phyloP scores from a whole-genome alignment of 305 asterid genomes.

The Vinca major region DNA sequence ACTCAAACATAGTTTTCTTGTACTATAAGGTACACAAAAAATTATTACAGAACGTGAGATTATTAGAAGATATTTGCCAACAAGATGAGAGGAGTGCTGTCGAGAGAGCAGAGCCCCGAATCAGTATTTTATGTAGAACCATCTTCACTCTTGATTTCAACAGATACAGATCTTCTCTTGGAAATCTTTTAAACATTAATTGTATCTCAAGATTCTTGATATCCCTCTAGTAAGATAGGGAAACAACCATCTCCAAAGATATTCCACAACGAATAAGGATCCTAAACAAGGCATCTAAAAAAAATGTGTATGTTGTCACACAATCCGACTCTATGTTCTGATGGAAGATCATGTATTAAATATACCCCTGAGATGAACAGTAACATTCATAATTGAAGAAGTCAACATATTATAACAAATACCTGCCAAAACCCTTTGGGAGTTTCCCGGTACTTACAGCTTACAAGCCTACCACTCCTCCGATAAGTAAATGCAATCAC shows the following conservation, averaged over 20 bases:
- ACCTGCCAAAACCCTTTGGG: conserved; percentile 83
- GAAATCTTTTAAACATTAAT: neutral
- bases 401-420: conserved; percentile 10
- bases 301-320: neutral
- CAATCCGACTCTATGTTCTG: neutral
- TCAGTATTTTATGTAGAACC: neutral
- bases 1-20: neutral
- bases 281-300: neutral
- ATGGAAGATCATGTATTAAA: neutral
- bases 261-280: neutral
- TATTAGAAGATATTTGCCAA: neutral
- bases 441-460: conserved; percentile 76
- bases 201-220: neutral
- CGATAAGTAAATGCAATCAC: conserved; percentile 76
- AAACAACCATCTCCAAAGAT: neutral
- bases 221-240: neutral
- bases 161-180: neutral
- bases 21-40: neutral
- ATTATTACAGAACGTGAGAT: neutral
- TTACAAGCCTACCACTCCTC: conserved; percentile 55
- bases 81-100: neutral
- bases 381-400: conserved; percentile 2
- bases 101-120: neutral
- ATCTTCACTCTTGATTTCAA: neutral
- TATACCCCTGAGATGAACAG: neutral